These are phyloP conservation scores for Epichloe glyceriae DNA, from an alignment of 2,329 filamentous ascomycete genomes.

Conservation along the genomic window DNA sequence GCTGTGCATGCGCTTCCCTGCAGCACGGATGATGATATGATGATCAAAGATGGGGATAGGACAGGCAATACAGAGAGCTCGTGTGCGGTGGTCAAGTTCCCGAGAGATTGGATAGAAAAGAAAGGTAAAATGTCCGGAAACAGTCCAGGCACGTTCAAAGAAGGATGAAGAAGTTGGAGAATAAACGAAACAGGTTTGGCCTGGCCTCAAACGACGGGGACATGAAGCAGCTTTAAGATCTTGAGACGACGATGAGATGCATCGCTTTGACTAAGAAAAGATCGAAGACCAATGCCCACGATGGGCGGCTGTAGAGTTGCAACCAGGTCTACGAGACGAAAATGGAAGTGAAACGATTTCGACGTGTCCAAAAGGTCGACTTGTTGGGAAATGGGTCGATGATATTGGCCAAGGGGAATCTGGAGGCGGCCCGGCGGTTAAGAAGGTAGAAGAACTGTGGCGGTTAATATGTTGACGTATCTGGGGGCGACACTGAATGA, in stretches of 20 bases:
- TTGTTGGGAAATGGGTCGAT: slow-evolving; percentile 25
- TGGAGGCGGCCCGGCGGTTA: slow-evolving; percentile 10
- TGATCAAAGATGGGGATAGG: slow-evolving; percentile 12
- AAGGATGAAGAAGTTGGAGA: background rate
- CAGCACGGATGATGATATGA: slow-evolving; percentile 7
- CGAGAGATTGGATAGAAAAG: background rate
- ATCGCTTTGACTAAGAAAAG: background rate
- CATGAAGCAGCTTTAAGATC: slow-evolving; percentile 10
- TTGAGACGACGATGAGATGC: slow-evolving; percentile 1
- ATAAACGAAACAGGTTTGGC: slow-evolving; percentile 10
- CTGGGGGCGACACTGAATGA: too few species aligned
- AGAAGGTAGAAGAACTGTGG: background rate
- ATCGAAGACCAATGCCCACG: slow-evolving; percentile 1
- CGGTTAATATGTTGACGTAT: background rate
- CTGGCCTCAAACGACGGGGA: slow-evolving; percentile 12
- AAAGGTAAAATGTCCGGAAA: background rate
- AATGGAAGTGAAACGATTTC: slow-evolving; percentile 35
- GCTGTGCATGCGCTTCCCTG: slow-evolving; percentile 1
- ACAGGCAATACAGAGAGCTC: slow-evolving; percentile 7
- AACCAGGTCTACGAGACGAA: slow-evolving; percentile 8
- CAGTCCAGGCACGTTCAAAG: background rate
- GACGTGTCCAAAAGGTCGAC: slow-evolving; percentile 36
- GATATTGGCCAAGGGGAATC: slow-evolving; percentile 39
- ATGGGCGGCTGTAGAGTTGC: slow-evolving; percentile 6
- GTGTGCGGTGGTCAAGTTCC: slow-evolving; percentile 8